Evolutionary conservation across 495 filamentous ascomycete genomes (phyloP), one percentile per base, ranked within the genome.

Genomic region (Penicillium diatomitis): DNA sequence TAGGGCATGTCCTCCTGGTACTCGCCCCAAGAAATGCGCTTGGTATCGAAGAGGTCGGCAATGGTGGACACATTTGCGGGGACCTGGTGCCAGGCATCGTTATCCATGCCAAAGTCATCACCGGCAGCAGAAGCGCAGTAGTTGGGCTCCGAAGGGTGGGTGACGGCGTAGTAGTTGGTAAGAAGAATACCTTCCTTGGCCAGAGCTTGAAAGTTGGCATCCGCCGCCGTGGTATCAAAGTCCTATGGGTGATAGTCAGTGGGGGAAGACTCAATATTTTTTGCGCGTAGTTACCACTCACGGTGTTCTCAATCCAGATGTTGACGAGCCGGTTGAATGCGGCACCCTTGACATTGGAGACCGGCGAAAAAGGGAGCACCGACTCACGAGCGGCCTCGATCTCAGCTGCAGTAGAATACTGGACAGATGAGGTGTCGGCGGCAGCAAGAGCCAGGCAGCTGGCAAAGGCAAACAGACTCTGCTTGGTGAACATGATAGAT

Each of bases 231-330:
- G 53, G 75, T 73, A 29, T 65, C 64, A 45, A 69, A 85, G 62
- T 84, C 78, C 79, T 85, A 40, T 5, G 3, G n/a, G 4, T 1
- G 12, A 2, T 4, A 11, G 8, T 12, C 9, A 3, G 34, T 27
- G 29, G 29, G 7, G 12, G 5, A 28, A 27, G 4, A 39, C 3
- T 12, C n/a, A 11, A 4, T 9, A 5, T 3, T 2, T n/a, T 38
- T 11, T n/a, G 2, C 4, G 6, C 9, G 6, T 10, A 38, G 12
- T n/a, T 4, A 38, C 12, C 0, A 68, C 64, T 48, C 57, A 87
- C 82, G 33, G 78, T 82, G 57, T 88, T 89, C 67, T 87, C 85
- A 9, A 87, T 69, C 81, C 82, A 88, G 57, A 89, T 79, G 48
- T 77, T 73, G 33, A 79, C 73, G 50, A 86, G 79, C 7, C 81